Evolutionary conservation across 1,284 basidiomycete genomes (phyloP).

Genomic region (Trametes sp.): DNA sequence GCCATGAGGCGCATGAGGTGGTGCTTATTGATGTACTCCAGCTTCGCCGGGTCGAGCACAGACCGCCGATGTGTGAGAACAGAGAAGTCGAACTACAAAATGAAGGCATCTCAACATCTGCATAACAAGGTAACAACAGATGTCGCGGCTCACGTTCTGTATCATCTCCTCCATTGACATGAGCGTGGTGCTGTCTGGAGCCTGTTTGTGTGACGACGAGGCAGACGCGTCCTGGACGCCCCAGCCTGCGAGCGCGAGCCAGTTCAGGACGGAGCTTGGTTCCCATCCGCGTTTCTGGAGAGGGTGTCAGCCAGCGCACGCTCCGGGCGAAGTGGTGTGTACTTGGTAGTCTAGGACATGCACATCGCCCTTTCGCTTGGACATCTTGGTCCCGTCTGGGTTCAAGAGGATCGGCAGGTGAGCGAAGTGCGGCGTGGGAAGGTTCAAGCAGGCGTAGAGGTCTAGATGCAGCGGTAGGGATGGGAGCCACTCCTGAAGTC

Average conservation of each 20-base stretch:
- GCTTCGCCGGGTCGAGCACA: slow-evolving; percentile 73
- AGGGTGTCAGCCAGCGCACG: neutral
- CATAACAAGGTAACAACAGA: neutral
- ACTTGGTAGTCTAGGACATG: slow-evolving; percentile 89
- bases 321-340: slow-evolving; percentile 32
- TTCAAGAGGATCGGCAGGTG: slow-evolving; percentile 94
- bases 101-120: neutral
- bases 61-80: slow-evolving; percentile 79
- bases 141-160: slow-evolving; percentile 52
- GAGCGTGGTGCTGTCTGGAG: slow-evolving; percentile 70
- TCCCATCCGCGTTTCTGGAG: slow-evolving; percentile 83
- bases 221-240: slow-evolving; percentile 58
- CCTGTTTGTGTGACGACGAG: slow-evolving; percentile 41
- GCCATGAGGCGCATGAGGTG: slow-evolving; percentile 65
- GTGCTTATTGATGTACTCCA: slow-evolving; percentile 81
- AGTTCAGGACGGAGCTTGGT: slow-evolving; percentile 89
- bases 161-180: slow-evolving; percentile 74
- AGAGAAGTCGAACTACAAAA: slow-evolving; percentile 70
- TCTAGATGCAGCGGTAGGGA: slow-evolving; percentile 94
- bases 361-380: slow-evolving; percentile 92
- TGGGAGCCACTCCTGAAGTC: slow-evolving; percentile 92
- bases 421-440: slow-evolving; percentile 83
- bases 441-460: slow-evolving; percentile 82
- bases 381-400: slow-evolving; percentile 92
- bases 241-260: slow-evolving; percentile 94